Evolutionary conservation across 2,329 filamentous ascomycete genomes (phyloP), one percentile per base, ranked within the genome.

Genomic region (Aspergillus floridensis): DNA sequence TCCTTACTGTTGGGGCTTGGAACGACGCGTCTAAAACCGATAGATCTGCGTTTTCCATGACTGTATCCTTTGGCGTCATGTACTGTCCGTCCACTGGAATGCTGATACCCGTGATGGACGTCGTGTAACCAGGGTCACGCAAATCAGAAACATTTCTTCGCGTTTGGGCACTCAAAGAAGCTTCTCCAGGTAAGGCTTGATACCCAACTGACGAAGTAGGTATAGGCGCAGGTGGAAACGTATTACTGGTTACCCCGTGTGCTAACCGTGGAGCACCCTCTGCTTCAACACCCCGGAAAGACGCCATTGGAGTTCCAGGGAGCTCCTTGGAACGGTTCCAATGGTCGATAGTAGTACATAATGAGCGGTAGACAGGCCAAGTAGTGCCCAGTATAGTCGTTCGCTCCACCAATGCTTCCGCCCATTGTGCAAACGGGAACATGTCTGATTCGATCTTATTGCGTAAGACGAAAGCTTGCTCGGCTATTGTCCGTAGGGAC

Each of bases 341-440:
- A 16, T 66, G 65, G 24, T 72, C 70, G 50, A 76, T 71, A 35
- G 53, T 60, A 16, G 70, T 66, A 14, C 67, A 58, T 44, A 76
- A 62, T 2, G 72, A 69, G n/a, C 62, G 57, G 62, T 76, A 76
- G 2, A 71, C 69, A 5, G 74, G 72, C 74, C 74, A 76, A 19
- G 62, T 65, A 11, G 68, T 53, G 2, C 61, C 59, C n/a, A 76
- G 59, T 26, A 65, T 63, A 10, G 57, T 57, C 7, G 68, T 67
- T 35, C 69, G 72, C 32, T 73, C 71, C 16, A 67, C 58, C 38
- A 76, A 67, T 6, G 72, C 70, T 31, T 71, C 73, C 14, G 69
- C 66, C 74, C 74, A 76, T 6, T 66, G 66, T 5, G 61, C 56
- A 53, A 75, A 76, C 8, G 74, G 72, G 49, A 76, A 76, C 8